Percentiles rank a stretch among this genome's conserved stretches.
Conservation (phyloP, 805 yeast species). For the Candida patagonica region DNA sequence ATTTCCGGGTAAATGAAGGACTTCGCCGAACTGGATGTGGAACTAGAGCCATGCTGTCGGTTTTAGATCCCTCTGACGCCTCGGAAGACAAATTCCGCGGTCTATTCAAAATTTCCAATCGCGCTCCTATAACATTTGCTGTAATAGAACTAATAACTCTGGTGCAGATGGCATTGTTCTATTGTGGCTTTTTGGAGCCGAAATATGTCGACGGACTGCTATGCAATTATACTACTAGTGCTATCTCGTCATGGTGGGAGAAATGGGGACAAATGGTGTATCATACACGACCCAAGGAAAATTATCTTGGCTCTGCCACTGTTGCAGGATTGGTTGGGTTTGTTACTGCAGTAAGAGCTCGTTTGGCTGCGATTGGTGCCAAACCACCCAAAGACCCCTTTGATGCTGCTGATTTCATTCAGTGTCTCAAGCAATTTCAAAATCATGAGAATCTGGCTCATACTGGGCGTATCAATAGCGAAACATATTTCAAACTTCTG, state of each 20-base stretch:
- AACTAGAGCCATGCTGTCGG: slow-evolving; percentile 70
- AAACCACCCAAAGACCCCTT: slow-evolving; percentile 75
- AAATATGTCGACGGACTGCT: slow-evolving; percentile 73
- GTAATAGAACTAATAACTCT: slow-evolving; percentile 64
- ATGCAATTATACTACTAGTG: slow-evolving; percentile 67
- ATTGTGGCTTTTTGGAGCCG: slow-evolving; percentile 65
- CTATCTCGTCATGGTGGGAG: slow-evolving; percentile 76
- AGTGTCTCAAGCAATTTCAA: slow-evolving; percentile 69
- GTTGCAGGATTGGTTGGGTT: slow-evolving; percentile 77
- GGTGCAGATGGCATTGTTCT: slow-evolving; percentile 67
- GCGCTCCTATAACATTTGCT: slow-evolving; percentile 53
- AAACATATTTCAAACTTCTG: slow-evolving; percentile 42
- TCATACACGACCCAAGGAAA: slow-evolving; percentile 36
- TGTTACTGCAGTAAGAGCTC: slow-evolving; percentile 53
- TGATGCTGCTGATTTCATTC: slow-evolving; percentile 59
- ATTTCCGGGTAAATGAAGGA: slow-evolving; percentile 66
- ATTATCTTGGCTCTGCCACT: slow-evolving; percentile 52
- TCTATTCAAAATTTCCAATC: slow-evolving; percentile 45
- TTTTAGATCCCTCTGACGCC: slow-evolving; percentile 66
- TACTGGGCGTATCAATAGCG: slow-evolving; percentile 46
- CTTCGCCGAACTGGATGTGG: slow-evolving; percentile 71
- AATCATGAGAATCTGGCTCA: slow-evolving; percentile 49
- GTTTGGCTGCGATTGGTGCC: slow-evolving; percentile 50
- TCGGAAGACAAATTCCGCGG: slow-evolving; percentile 74
- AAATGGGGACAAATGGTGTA: slow-evolving; percentile 42